Base-by-base conservation (phyloP, 768 basidiomycete genomes). In the Lactarius quietus region DNA sequence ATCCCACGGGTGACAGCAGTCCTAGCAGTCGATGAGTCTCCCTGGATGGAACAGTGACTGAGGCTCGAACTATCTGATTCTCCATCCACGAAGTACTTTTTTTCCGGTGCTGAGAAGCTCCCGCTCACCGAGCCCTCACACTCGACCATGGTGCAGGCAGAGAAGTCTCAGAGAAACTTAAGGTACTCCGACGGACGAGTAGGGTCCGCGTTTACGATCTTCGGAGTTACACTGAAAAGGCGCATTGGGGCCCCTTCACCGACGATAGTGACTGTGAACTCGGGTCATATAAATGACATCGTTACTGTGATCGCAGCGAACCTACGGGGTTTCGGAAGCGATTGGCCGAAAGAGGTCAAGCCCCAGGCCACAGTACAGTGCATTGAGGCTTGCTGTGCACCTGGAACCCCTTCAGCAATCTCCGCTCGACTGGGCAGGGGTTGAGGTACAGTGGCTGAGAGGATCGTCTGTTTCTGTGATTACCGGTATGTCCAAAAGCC, bases 391-490 rank as follows among this genome's bases (percentile, higher is more conserved):
- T 79, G 81, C 12, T 76, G 85, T 10, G 76, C 82, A 12, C 82
- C 83, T 15, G 79, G 78, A 20, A 68, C 74, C 59, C 73, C 71
- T n/a, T 10, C 71, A 74, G 48, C 73, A 73, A 51, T 41, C 69
- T 43, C 69, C 73, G 9, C 68, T 71, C 23, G 89, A 90, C 72
- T 92, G 90, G 90, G 88, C 89, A 23, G 88, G 88, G 14, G 81
- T 90, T 3, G 84, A 86, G 73, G 89, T 89, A 8, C 82, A 79
- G n/a, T 92, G 90, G 90, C 78, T 82, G 68, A 78, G 68, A 78
- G 90, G 73, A 85, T 86, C 65, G 84, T 91, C 23, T 89, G 84
- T 66, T 91, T 89, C 70, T 86, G 90, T 86, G 90, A 91, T 76
- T 89, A 90, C 73, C 81, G 86, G 88, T 87, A 63, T 36, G 74